phyloP scores from a whole-genome alignment of 31 red algal species.

The Odonthalia washingtoniensis region DNA sequence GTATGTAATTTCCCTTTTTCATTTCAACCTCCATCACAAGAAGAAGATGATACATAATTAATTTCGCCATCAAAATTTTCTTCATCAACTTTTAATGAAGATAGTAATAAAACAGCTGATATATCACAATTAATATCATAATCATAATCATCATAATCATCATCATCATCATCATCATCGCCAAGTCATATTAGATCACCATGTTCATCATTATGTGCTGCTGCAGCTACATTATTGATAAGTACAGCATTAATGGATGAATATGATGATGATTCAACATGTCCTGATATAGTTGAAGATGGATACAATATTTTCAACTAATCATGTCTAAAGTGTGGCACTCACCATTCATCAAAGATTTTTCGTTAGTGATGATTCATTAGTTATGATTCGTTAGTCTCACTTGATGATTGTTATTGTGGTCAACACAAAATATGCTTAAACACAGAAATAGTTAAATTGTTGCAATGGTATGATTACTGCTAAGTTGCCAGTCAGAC shows the following conservation, averaged over 20 bases:
- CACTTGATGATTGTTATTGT: too few relatives aligned
- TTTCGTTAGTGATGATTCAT: too few relatives aligned
- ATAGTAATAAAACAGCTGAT: background rate
- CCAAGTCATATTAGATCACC: background rate
- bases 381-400: too few relatives aligned
- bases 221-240: background rate
- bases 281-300: background rate
- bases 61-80: background rate
- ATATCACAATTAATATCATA: background rate
- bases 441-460: too few relatives aligned
- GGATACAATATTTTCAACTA: background rate
- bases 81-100: background rate
- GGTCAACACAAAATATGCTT: too few relatives aligned
- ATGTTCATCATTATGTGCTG: background rate
- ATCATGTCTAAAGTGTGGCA: too few relatives aligned
- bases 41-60: background rate
- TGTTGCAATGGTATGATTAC: too few relatives aligned
- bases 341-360: too few relatives aligned
- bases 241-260: conserved; percentile 23
- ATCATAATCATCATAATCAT: too few relatives aligned
- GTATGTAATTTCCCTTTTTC: conserved; percentile 42
- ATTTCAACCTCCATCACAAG: background rate
- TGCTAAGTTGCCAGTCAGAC: too few relatives aligned
- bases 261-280: conserved; percentile 61
- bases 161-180: background rate